Base-by-base conservation (phyloP, 805 yeast genomes). In the Wickerhamomyces canadensis region DNA sequence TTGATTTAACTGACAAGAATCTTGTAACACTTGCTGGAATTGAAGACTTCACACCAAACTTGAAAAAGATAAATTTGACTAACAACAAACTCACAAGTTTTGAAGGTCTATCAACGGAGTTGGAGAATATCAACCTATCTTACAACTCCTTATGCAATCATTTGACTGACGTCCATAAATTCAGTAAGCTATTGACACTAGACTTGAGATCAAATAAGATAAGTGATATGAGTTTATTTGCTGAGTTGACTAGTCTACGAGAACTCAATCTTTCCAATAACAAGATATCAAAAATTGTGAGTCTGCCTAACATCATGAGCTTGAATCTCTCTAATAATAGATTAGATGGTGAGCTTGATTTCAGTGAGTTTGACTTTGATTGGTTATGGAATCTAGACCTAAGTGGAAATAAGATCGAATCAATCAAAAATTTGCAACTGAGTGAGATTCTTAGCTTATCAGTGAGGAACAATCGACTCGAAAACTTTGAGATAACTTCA, bases 151-250 rank as follows among this genome's bases (percentile, higher is more conserved):
- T 54, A 10, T 39, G 45, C 26, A 51, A 47, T 31, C 51, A 51
- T 34, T 45, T 50, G 34, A 35, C 34, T 6, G 47, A 40, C 24
- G 42, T 48, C 26, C 34, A 38, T 12, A 43, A 30, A 21, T 48
- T 44, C 27, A 35, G 41, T 23, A 34, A 32, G 24, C 45, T 72
- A 33, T 45, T 48, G 15, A 49, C 48, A 14, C 41, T 68, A 5
- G 61, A 70, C 41, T 45, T 72, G 21, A 64, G 72, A 2, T 33
- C 48, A 12, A 74, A 74, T 47, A 44, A 51, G 9, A 71, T 73
- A 44, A 55, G 45, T 41, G 53, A 33, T 47, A 64, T 34, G 47
- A 43, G 15, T 45, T 52, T 23, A 45, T 73, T 42, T 38, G 48
- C 41, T n/a, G 25, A 41, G 3, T 43, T 58, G 31, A 27, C 35